Conservation (phyloP, 78 protist genomes). For the Polysphondylium violaceum region DNA sequence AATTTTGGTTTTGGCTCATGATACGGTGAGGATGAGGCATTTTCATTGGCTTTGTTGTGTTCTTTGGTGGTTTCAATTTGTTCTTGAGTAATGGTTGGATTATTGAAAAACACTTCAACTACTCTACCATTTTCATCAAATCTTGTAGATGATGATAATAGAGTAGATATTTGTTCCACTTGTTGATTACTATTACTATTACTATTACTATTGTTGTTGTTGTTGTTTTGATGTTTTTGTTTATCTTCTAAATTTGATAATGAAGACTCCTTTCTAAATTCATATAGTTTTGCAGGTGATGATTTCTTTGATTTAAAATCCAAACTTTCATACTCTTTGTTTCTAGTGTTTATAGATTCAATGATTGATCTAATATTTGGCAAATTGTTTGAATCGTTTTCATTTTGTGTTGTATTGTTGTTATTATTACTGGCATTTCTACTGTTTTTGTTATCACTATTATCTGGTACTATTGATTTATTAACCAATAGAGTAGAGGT, state of each 20-base stretch:
- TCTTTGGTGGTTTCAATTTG: background rate
- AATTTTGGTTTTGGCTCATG: no score
- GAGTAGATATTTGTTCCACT: background rate
- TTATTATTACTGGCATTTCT: no score
- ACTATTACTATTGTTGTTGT: background rate
- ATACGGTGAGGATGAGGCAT: no score
- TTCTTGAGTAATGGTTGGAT: background rate
- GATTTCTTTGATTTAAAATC: background rate
- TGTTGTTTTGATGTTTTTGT: background rate
- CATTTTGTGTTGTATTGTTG: background rate
- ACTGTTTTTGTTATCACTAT: background rate
- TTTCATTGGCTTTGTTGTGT: background rate
- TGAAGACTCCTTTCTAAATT: background rate
- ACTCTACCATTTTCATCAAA: no score
- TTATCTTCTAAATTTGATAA: background rate
- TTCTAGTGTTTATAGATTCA: no score
- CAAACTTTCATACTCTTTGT: no score
- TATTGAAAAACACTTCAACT: no score
- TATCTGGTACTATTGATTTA: conserved; percentile 5
- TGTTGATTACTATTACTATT: background rate
- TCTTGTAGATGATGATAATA: background rate
- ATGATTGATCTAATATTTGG: no score
- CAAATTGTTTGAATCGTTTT: no score
- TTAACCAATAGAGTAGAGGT: background rate
- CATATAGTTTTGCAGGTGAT: background rate